Base-by-base conservation (phyloP, 768 basidiomycete species). In the Mycena sanguinolenta region DNA sequence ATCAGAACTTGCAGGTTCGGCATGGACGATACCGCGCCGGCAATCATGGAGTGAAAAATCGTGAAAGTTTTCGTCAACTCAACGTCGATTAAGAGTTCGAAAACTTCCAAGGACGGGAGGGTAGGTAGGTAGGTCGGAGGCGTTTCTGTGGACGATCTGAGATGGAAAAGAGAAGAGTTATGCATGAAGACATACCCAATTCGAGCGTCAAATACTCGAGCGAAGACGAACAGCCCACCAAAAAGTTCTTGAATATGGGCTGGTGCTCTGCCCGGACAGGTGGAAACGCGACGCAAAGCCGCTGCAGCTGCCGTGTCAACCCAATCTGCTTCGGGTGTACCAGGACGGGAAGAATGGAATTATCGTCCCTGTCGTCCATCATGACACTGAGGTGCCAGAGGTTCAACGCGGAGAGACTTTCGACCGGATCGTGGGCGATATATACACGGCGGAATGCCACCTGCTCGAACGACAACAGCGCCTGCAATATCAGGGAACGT, bases 11-110 rank as follows among this genome's bases (percentile, higher is more conserved):
- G 50, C 36, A 63, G 38, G 34, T 52, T 23, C n/a, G 62, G 62
- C n/a, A 50, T 53, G 32, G 62, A 52, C 7, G 62, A 23, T 13
- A 63, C 3, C 5, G 50, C 19, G 10, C 19, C 52, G n/a, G 62
- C 17, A 14, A 63, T 54, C 23, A 63, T 63, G 50, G 62, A 38
- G 19, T 38, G n/a, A 16, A 63, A 19, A 4, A 27, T 17, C 3
- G n/a, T 23, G 2, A 50, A 36, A 5, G 49, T 38, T 28, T 63
- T 52, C n/a, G 52, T 53, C 32, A 53, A n/a, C 34, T 52, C 62
- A 10, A 63, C 36, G 23, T 52, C 52, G n/a, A 63, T 36, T 19
- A 32, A 49, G 34, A 63, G 62, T 38, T 63, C 62, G 13, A 63
- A 23, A 13, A 34, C 12, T 3, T 12, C 19, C 32, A 63, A 9